A percentile compares a stretch with the other conserved stretches of the same genome.
Conservation (phyloP, 108 stramenopile species). For the Pelagomonas calceolata region DNA sequence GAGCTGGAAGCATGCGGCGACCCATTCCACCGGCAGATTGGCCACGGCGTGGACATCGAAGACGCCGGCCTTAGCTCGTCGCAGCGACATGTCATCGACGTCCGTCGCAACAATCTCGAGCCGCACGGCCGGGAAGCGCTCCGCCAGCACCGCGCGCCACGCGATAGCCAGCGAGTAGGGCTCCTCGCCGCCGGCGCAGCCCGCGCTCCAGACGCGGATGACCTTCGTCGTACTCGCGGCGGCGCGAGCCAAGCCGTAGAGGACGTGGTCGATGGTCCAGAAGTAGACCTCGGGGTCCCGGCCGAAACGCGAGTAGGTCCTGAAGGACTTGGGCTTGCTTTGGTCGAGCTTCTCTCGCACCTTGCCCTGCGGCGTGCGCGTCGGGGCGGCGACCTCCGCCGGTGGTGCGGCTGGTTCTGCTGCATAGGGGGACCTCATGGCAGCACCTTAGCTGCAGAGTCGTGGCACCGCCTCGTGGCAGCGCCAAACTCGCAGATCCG, state of each 20-base stretch:
- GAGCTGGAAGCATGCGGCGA: not conserved
- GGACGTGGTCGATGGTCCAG: not conserved
- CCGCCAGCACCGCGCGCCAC: not conserved
- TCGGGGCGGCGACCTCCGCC: too few relatives aligned
- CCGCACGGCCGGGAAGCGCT: not conserved
- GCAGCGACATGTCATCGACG: not conserved
- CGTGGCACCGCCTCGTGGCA: too few relatives aligned
- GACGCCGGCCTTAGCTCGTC: not conserved
- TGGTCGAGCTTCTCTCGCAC: too few relatives aligned
- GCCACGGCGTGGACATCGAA: not conserved
- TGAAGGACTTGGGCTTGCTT: too few relatives aligned
- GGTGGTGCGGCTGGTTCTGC: too few relatives aligned
- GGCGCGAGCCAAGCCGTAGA: not conserved
- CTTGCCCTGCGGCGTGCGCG: too few relatives aligned
- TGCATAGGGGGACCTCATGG: too few relatives aligned
- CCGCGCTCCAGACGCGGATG: not conserved
- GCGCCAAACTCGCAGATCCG: too few relatives aligned
- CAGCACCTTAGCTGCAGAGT: too few relatives aligned
- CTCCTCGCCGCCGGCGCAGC: conserved; percentile 1
- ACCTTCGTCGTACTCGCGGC: not conserved
- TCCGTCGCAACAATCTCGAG: not conserved
- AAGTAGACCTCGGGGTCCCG: not conserved
- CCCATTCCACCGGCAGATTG: not conserved
- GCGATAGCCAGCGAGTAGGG: not conserved
- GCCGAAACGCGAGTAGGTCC: not conserved